Percentiles rank a stretch among this genome's conserved stretches.
Evolutionary conservation across 208 protist species (phyloP).

Genomic region (Acanthamoeba triangularis): DNA sequence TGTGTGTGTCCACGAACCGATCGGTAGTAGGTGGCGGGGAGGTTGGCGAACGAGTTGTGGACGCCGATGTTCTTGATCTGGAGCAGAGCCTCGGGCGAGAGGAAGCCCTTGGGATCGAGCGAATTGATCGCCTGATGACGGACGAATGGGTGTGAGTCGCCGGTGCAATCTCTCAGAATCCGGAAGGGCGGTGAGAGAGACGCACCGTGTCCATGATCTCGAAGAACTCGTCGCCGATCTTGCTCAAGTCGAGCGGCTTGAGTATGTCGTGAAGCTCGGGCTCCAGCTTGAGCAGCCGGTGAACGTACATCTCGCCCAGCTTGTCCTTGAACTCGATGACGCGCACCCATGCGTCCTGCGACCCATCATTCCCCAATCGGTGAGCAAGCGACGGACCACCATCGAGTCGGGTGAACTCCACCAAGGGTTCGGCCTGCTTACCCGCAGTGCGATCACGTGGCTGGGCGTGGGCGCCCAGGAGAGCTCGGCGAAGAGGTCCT

Average conservation of each 20-base stretch:
- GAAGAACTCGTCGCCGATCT: conserved; percentile 35
- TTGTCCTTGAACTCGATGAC: conserved; percentile 19
- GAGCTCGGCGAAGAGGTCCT: conserved; percentile 2
- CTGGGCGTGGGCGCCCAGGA: not conserved
- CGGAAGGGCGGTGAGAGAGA: not conserved
- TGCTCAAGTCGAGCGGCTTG: conserved; percentile 19
- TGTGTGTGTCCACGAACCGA: not conserved
- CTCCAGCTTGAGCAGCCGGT: conserved; percentile 22
- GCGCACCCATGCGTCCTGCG: not conserved
- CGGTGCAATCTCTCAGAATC: not conserved
- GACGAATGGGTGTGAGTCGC: not conserved
- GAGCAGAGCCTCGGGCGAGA: not conserved
- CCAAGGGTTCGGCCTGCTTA: not conserved
- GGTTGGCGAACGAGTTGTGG: conserved; percentile 11
- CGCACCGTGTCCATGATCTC: not conserved
- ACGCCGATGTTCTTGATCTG: not conserved
- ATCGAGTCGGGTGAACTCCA: not conserved
- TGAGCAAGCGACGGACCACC: too few relatives aligned
- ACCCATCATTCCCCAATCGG: accelerated
- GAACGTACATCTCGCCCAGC: conserved; percentile 3
- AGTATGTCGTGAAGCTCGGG: not conserved
- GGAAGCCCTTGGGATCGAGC: not conserved
- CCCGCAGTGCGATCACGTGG: conserved; percentile 7
- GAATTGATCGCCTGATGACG: not conserved
- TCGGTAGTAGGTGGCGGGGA: not conserved